Evolutionary conservation across 2,329 filamentous ascomycete species (phyloP).

Genomic region (Phaeosphaeria sp.): DNA sequence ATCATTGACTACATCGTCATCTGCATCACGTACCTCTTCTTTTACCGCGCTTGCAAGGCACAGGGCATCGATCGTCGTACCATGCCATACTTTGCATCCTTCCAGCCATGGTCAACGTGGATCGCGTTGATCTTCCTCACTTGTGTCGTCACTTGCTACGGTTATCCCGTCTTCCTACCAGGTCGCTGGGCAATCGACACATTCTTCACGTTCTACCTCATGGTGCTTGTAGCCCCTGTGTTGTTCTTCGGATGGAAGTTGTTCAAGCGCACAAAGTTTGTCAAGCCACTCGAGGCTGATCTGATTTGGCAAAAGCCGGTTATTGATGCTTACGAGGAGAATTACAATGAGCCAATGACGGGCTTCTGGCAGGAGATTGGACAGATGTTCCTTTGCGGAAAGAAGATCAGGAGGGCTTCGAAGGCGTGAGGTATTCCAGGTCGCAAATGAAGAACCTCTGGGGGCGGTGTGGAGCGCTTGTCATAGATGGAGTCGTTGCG

Average conservation of each 20-base stretch:
- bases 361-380: conserved; percentile 37
- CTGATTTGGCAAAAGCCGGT: conserved; percentile 53
- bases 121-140: conserved; percentile 21
- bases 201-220: conserved; percentile 55
- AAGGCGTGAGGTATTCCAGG: conserved; percentile 1
- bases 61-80: conserved; percentile 56
- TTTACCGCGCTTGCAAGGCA: conserved; percentile 55
- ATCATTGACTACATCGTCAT: conserved; percentile 53
- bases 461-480: too few relatives aligned
- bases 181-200: conserved; percentile 52
- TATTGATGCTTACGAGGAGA: conserved; percentile 48
- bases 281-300: conserved; percentile 49
- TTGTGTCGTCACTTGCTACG: conserved; percentile 23
- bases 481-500: too few relatives aligned
- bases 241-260: conserved; percentile 65
- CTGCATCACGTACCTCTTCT: conserved; percentile 62
- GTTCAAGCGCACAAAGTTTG: conserved; percentile 64
- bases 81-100: conserved; percentile 55
- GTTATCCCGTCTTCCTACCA: conserved; percentile 52
- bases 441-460: too few relatives aligned
- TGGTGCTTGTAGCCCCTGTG: conserved; percentile 28
- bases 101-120: conserved; percentile 26
- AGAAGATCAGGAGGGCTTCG: conserved; percentile 10
- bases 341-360: conserved; percentile 23
- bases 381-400: conserved; percentile 24